Percentiles rank a stretch among this genome's conserved stretches.
These are phyloP conservation scores for Dioszegia crocea DNA, from an alignment of 768 basidiomycete genomes.

Conservation along the genomic window DNA sequence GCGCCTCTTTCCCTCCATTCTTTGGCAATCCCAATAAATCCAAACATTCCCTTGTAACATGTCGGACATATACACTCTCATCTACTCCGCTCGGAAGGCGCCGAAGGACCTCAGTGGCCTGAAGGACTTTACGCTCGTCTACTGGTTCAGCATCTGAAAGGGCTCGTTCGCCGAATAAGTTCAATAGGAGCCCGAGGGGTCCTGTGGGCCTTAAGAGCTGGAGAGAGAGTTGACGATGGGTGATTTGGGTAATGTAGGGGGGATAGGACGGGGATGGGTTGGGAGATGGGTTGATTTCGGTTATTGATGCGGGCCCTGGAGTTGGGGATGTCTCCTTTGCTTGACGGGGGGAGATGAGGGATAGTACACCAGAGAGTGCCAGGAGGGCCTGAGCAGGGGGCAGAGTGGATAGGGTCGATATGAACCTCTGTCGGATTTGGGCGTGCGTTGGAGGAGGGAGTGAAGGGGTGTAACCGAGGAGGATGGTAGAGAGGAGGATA, in stretches of 20 bases:
- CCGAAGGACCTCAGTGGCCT: not conserved
- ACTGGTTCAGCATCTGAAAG: slow-evolving; percentile 4
- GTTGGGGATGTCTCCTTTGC: too few relatives aligned
- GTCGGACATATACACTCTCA: not conserved
- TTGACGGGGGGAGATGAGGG: not conserved
- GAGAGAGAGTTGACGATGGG: not conserved
- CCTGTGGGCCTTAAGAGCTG: not conserved
- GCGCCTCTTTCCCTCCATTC: not conserved
- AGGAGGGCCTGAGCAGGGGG: slow-evolving; percentile 19
- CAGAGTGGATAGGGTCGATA: slow-evolving; percentile 8
- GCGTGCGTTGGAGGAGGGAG: slow-evolving; percentile 7
- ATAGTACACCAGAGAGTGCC: not conserved
- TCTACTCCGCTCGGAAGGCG: not conserved
- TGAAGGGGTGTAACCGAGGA: slow-evolving; percentile 28
- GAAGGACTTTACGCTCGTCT: slow-evolving; percentile 1
- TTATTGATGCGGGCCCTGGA: not conserved
- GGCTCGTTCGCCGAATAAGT: slow-evolving; percentile 6
- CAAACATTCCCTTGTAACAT: slow-evolving; percentile 2
- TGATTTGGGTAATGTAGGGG: not conserved
- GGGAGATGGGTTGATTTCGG: not conserved
- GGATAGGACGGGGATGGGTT: not conserved
- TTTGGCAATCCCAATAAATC: not conserved
- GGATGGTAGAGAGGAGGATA: slow-evolving; percentile 23
- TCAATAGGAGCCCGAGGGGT: not conserved
- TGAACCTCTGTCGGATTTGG: slow-evolving; percentile 8